Conservation (phyloP, 2,329 filamentous ascomycete genomes). For the Fusarium begoniae region DNA sequence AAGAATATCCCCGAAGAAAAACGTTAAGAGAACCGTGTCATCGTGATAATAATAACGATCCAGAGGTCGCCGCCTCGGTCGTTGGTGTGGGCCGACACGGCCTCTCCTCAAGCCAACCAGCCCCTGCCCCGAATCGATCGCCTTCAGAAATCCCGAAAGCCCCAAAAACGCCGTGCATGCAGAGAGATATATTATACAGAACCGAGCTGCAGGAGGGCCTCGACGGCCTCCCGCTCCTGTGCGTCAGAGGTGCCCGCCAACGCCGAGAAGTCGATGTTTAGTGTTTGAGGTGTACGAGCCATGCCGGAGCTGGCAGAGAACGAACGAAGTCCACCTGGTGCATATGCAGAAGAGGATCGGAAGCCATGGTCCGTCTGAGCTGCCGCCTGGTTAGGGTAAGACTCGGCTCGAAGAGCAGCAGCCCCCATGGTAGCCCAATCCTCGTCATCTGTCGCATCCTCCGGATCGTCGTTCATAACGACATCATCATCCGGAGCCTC, state of each 20-base stretch:
- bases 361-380: constrained; percentile 63
- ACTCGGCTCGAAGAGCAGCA: constrained; percentile 78
- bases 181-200: constrained; percentile 73
- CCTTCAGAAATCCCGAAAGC: constrained; percentile 33
- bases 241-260: constrained; percentile 66
- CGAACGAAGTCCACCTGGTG: constrained; percentile 56
- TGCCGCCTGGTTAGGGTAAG: constrained; percentile 64
- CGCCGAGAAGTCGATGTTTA: constrained; percentile 62
- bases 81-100: constrained; percentile 44
- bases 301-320: constrained; percentile 62
- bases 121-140: constrained; percentile 43
- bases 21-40: constrained; percentile 44
- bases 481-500: constrained; percentile 75
- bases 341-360: constrained; percentile 57
- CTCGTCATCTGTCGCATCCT: constrained; percentile 92
- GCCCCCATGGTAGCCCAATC: constrained; percentile 94
- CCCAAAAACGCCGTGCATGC: constrained; percentile 64
- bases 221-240: constrained; percentile 83
- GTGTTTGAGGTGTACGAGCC: constrained; percentile 62
- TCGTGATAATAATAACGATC: constrained; percentile 45
- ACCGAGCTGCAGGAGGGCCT: constrained; percentile 82
- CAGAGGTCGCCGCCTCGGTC: constrained; percentile 47
- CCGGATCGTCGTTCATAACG: constrained; percentile 77
- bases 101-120: constrained; percentile 45
- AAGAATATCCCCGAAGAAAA: constrained; percentile 15